Evolutionary conservation across 257 asterid genomes (phyloP).

Genomic region (Salvia rosmarinus): DNA sequence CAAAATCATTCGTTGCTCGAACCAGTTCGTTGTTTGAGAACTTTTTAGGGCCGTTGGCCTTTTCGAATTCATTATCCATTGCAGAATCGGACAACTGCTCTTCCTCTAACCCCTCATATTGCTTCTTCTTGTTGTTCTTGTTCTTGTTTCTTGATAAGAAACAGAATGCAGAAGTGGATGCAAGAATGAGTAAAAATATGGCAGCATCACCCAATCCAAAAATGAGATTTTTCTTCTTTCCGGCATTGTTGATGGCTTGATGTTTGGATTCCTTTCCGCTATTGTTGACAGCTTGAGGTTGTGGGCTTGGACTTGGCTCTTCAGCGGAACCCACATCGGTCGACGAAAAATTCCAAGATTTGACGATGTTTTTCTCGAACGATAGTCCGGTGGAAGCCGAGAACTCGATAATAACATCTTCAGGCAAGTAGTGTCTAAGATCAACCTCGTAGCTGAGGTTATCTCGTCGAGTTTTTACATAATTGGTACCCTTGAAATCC

Average conservation of each 20-base stretch:
- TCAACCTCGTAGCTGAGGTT: not conserved
- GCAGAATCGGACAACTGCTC: not conserved
- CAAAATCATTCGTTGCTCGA: not conserved
- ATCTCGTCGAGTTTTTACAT: not conserved
- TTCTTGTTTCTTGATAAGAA: not conserved
- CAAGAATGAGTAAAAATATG: not conserved
- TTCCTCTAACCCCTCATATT: not conserved
- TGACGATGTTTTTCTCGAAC: not conserved
- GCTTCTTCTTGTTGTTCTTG: not conserved
- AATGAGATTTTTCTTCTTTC: too few relatives aligned
- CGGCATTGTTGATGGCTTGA: too few relatives aligned
- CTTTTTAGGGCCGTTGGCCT: conserved; percentile 30
- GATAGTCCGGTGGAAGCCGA: not conserved
- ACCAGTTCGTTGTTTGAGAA: conserved; percentile 31
- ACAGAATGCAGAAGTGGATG: not conserved
- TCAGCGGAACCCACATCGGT: not conserved
- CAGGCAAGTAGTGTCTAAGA: not conserved
- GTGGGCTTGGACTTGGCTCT: too few relatives aligned
- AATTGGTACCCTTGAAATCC: not conserved
- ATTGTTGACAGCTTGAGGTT: too few relatives aligned
- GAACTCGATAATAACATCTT: not conserved
- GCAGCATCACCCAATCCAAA: not conserved
- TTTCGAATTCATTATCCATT: conserved; percentile 39
- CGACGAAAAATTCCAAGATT: not conserved
- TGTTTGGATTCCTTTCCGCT: not conserved